Base-by-base conservation (phyloP, 345 rosid genomes). In the thale cress (Arabidopsis thaliana) region DNA sequence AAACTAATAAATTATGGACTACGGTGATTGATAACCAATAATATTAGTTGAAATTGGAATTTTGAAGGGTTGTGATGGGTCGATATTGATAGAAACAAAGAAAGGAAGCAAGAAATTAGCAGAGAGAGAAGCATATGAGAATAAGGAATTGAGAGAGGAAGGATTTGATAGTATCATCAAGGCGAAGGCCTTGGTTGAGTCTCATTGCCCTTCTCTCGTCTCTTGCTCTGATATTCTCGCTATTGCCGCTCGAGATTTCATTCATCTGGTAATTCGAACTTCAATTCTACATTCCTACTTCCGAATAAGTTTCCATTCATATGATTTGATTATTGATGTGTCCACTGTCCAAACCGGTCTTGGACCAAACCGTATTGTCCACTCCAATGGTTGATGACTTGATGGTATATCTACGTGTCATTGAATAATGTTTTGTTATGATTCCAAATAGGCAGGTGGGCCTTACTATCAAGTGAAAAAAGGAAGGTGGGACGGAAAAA, bases 221-320 rank as follows among this genome's bases (percentile, higher is more conserved):
- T 93, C 98, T 30, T 91, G 98, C 69, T 87, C 98, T 32, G 93
- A 93, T 71, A 90, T 93, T 75, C 96, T 91, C 34, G 92, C 97
- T 33, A 84, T 93, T 37, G 87, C 96, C 12, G 89, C 97, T 70
- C 83, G 98, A 82, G 97, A 93, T 80, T 93, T 69, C 77, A 69
- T 76, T 25, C 75, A 76, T 59, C 49, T 74, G 65, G 71, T 73
- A 73, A 30, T 33, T 24, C 59, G 48, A 62, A 52, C 40, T 16
- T 40, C 13, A 38, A n/a, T 8, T 34, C 33, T 30, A 49, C 20
- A 16, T 10, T 9, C 24, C 3, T 38, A 6, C 5, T 45, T 5
- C 3, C 20, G 20, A 16, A 16, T 16, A 16, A 16, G 20, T 16
- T 64, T 44, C 5, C 20, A 16, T 56, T 42, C 23, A 42, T 32